Evolutionary conservation across 2,329 filamentous ascomycete species (phyloP).

Genomic region (Delphinella strobiligena): DNA sequence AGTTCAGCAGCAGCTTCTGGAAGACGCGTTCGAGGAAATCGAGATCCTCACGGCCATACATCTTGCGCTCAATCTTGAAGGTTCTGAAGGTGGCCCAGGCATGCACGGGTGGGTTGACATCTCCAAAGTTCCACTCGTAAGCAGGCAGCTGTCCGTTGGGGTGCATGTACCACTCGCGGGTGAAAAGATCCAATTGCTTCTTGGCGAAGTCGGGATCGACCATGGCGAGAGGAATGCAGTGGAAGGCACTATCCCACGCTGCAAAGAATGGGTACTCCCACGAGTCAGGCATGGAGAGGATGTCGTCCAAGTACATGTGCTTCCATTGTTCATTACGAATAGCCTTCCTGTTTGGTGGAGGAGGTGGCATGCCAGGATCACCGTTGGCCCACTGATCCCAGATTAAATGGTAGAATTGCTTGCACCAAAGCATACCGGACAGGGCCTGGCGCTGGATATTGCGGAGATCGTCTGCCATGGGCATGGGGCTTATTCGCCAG

Average conservation of each 20-base stretch:
- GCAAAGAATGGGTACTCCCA: conserved; percentile 99
- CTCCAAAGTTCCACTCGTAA: conserved; percentile 95
- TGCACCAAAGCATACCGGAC: conserved; percentile 96
- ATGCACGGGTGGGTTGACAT: conserved; percentile 93
- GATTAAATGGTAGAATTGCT: conserved; percentile 92
- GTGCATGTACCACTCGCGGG: conserved; percentile 97
- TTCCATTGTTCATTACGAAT: conserved; percentile 86
- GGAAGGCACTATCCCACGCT: conserved; percentile 94
- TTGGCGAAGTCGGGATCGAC: conserved; percentile 96
- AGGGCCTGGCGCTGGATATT: conserved; percentile 94
- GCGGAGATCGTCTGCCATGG: conserved; percentile 84
- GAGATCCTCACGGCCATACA: conserved; percentile 87
- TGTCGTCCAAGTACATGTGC: conserved; percentile 88
- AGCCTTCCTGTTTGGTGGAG: conserved; percentile 64
- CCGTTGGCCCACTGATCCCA: conserved; percentile 98
- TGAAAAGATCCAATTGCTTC: conserved; percentile 93
- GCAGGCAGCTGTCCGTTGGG: conserved; percentile 91
- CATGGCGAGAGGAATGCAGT: conserved; percentile 92
- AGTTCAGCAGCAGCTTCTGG: conserved; percentile 90
- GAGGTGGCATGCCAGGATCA: conserved; percentile 77
- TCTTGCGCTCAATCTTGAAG: conserved; percentile 96
- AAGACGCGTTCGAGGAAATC: conserved; percentile 95
- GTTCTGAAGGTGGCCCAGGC: conserved; percentile 92
- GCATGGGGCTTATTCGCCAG: conserved; percentile 80
- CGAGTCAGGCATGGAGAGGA: conserved; percentile 93